Evolutionary conservation across 495 filamentous ascomycete species (phyloP), one percentile per base, ranked within the genome.

Genomic region (Penicillium psychrofluorescens): DNA sequence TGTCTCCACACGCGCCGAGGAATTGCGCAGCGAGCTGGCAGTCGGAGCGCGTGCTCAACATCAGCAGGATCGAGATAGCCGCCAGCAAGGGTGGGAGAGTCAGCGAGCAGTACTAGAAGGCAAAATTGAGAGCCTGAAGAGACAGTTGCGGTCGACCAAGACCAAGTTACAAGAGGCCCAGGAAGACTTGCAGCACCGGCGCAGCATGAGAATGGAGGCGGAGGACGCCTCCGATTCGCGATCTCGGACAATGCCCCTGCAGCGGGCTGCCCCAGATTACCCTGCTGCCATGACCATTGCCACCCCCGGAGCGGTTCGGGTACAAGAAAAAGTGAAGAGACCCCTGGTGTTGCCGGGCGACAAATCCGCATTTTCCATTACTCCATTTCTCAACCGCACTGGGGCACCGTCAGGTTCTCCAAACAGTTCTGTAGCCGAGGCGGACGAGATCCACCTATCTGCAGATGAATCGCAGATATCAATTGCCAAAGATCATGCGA

Each of bases 311-410:
- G 80, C 80, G 41, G 68, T 78, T 41, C 65, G 68, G 12, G 62
- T 72, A 48, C 72, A 76, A 53, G 82, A 80, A 44, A 72, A 71
- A 46, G 67, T 60, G 14, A 68, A 67, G 36, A 65, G 67, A 37
- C 67, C 72, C 22, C 71, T 77, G 11, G 77, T 77, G 0, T 54
- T 82, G 33, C 65, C 81, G 30, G 88, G 85, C 16, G 88, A 94
- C 50, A 95, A 95, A 61, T 95, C 89, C 1, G 79, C 74, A 13
- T 96, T 96, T 58, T 92, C 88, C 9, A 90, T 96, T 49, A 96
- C 90, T 1, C 90, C 90, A 1, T 94, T 90, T 62, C 67, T 96
- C 28, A 94, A 91, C 67, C 83, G 86, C 41, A 86, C 84, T 7
- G 70, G 76, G 35, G 64, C 72, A n/a, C 61, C 66, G 8, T 62